Base-by-base conservation (phyloP, 371 early-diverging fungal genomes). In the Haplosporangium sp. region DNA sequence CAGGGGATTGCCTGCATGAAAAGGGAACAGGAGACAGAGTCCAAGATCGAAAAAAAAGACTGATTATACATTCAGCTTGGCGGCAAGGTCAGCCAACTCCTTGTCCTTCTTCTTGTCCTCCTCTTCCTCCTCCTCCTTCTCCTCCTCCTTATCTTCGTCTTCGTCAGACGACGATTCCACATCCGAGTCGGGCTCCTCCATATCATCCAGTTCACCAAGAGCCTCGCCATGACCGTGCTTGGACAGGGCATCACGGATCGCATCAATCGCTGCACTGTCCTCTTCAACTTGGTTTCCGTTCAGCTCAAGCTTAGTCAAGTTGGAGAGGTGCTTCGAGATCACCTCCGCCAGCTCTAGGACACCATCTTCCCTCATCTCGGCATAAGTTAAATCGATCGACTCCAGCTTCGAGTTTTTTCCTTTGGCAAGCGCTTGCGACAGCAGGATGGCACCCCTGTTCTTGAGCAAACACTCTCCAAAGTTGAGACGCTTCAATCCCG, bases 211-310 rank as follows among this genome's bases (percentile, higher is more conserved):
- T 59, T 95, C 95, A 47, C 95, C 97, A 53, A 98, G 83, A 54
- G 92, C 93, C 67, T 95, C 95, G 59, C 86, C 91, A 67, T 92
- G 81, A 14, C 86, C 91, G 74, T 90, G 86, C 42, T 77, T 83
- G 55, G 88, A 80, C n/a, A 98, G 81, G 11, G 91, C 90, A n/a
- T 86, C 88, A 55, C 82, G 84, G 73, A 95, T 90, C 42, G 86
- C 81, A 23, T 91, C 84, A 16, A 90, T 89, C 5, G 91, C 88
- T 1, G 88, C 92, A 5, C 85, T 86, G 71, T 93, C 89, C 57
- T 96, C 95, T 1, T 93, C 89, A 74, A 97, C 95, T 57, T 86
- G 84, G 83, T 99, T 99, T 12, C 99, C 99, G 75, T 97, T 97
- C 62, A 99, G 86, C 73, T 95, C 94, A 41, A 99, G 76, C 23